phyloP scores from a whole-genome alignment of 768 basidiomycete genomes.

The Holtermannia corniformis region DNA sequence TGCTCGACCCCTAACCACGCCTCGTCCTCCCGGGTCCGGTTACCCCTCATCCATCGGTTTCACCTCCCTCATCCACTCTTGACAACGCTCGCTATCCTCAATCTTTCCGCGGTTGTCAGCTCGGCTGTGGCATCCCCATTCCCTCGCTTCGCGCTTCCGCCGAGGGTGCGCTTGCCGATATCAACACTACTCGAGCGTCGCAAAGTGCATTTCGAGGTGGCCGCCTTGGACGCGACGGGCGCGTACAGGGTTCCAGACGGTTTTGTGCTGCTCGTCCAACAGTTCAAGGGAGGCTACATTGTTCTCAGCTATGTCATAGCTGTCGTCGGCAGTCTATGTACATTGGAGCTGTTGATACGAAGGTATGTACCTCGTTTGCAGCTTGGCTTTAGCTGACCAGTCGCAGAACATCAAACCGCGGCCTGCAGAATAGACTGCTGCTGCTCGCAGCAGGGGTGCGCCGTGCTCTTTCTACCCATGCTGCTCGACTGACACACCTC shows the following conservation, averaged over 20 bases:
- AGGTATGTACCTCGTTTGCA: slow-evolving; percentile 14
- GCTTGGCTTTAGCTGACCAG: not conserved
- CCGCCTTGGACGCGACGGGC: not conserved
- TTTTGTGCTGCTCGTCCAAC: slow-evolving; percentile 28
- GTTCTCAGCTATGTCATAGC: slow-evolving; percentile 38
- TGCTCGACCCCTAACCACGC: not conserved
- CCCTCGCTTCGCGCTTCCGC: too few relatives aligned
- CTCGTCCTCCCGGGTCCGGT: not conserved
- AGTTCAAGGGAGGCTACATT: slow-evolving; percentile 36
- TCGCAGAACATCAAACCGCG: slow-evolving; percentile 39
- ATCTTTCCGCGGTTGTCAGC: too few relatives aligned
- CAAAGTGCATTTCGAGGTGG: too few relatives aligned
- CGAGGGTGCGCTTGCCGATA: too few relatives aligned
- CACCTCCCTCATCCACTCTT: not conserved
- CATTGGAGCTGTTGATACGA: slow-evolving; percentile 40
- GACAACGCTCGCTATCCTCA: not conserved
- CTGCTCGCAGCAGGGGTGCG: slow-evolving; percentile 29
- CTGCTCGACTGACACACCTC: too few relatives aligned
- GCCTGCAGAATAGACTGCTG: slow-evolving; percentile 33
- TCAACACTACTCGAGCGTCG: too few relatives aligned
- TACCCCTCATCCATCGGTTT: not conserved
- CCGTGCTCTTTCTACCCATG: not conserved
- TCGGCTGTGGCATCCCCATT: too few relatives aligned
- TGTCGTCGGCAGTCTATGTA: slow-evolving; percentile 39
- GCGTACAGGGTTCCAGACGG: slow-evolving; percentile 19